These are phyloP conservation scores for Pestalotiopsis sp. DNA, from an alignment of 2,329 filamentous ascomycete species.

Conservation along the genomic window DNA sequence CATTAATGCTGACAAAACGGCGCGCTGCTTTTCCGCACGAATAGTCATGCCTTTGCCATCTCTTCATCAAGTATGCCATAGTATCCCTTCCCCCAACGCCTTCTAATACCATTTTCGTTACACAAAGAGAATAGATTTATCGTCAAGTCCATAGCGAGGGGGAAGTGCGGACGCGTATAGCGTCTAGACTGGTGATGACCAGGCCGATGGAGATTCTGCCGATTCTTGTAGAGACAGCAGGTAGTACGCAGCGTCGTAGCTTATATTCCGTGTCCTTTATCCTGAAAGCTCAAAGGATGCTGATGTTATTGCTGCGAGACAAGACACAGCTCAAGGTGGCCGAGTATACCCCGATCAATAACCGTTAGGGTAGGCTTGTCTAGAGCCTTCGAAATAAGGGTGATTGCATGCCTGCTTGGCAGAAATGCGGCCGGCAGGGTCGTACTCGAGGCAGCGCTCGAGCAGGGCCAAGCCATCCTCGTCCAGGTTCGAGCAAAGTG, in stretches of 20 bases:
- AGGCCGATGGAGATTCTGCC: neutral
- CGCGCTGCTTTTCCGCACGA: neutral
- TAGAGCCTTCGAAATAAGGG: constrained; percentile 70
- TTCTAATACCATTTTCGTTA: constrained; percentile 12
- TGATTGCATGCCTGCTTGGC: constrained; percentile 87
- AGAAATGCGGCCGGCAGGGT: constrained; percentile 83
- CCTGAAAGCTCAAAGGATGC: constrained; percentile 29
- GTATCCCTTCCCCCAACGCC: constrained; percentile 13
- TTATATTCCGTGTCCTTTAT: constrained; percentile 20
- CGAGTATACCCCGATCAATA: constrained; percentile 20
- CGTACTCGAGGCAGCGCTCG: constrained; percentile 78
- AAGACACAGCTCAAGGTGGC: constrained; percentile 6
- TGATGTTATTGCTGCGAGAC: constrained; percentile 18
- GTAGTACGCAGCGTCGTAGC: neutral
- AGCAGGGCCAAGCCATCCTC: constrained; percentile 70
- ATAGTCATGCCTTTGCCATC: neutral
- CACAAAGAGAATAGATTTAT: neutral
- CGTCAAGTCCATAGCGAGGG: neutral
- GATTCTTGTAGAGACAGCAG: neutral
- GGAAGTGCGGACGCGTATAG: neutral
- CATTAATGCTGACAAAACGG: neutral
- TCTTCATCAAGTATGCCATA: constrained; percentile 1
- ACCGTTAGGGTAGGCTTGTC: constrained; percentile 23
- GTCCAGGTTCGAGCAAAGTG: constrained; percentile 75
- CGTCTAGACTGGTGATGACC: neutral